Percentiles rank a stretch among this genome's conserved stretches.
Evolutionary conservation across 768 basidiomycete species (phyloP).

Genomic region (Plicaturopsis crispa): DNA sequence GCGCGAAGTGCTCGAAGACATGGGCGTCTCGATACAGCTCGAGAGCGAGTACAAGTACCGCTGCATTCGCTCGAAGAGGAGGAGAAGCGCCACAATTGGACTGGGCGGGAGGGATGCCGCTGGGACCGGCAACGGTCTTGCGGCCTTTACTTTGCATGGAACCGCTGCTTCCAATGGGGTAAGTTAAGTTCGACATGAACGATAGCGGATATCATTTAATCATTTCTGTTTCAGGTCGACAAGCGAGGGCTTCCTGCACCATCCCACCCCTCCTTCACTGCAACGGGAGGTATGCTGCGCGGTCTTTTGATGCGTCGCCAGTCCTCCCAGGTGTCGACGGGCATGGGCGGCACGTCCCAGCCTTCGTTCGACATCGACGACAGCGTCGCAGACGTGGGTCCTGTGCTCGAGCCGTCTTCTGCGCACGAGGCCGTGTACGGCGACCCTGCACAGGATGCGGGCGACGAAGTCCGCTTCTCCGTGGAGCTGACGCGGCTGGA

Average conservation of each 20-base stretch:
- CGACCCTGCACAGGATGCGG: slow-evolving; percentile 70
- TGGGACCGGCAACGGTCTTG: slow-evolving; percentile 44
- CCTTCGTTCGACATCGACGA: slow-evolving; percentile 45
- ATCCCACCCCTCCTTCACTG: slow-evolving; percentile 61
- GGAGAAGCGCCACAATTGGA: slow-evolving; percentile 35
- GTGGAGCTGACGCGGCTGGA: slow-evolving; percentile 91
- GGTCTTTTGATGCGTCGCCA: slow-evolving; percentile 88
- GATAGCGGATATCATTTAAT: slow-evolving; percentile 10
- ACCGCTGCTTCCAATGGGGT: slow-evolving; percentile 85
- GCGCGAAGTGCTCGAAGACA: slow-evolving; percentile 66
- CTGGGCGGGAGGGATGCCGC: slow-evolving; percentile 32
- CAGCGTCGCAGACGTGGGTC: slow-evolving; percentile 25
- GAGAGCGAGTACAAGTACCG: slow-evolving; percentile 91
- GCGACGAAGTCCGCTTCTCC: slow-evolving; percentile 95
- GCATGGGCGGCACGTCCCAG: slow-evolving; percentile 26
- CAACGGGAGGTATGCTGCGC: slow-evolving; percentile 73
- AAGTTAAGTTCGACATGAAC: slow-evolving; percentile 22
- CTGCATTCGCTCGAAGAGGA: slow-evolving; percentile 73
- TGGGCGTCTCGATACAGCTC: slow-evolving; percentile 85
- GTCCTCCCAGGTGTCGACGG: slow-evolving; percentile 69
- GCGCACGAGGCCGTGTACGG: slow-evolving; percentile 67
- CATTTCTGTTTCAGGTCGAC: slow-evolving; percentile 54
- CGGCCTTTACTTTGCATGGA: slow-evolving; percentile 72
- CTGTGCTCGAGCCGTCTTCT: slow-evolving; percentile 33
- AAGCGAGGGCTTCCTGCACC: slow-evolving; percentile 84